phyloP scores from a whole-genome alignment of 2,329 filamentous ascomycete genomes.

The Fusarium robinianum region DNA sequence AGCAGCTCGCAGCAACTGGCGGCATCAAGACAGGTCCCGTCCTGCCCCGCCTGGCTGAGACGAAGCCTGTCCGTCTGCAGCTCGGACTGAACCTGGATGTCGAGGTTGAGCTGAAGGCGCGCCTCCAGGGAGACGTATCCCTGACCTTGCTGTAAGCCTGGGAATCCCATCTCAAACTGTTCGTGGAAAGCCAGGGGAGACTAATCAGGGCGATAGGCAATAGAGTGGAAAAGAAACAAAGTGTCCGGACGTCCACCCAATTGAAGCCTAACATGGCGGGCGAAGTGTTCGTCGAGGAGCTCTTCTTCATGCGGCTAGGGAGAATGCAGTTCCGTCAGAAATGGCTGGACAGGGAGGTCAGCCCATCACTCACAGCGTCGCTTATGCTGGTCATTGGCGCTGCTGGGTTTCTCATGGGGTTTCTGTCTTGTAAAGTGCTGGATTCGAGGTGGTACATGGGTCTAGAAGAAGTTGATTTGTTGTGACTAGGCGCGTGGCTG shows the following conservation, averaged over 20 bases:
- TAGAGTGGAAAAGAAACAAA: conserved; percentile 28
- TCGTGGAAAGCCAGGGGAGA: not conserved
- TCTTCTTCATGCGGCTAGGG: conserved; percentile 27
- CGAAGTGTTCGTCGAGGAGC: conserved; percentile 24
- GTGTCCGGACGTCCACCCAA: conserved; percentile 19
- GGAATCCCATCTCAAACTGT: not conserved
- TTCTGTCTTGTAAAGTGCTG: conserved; percentile 22
- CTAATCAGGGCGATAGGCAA: conserved; percentile 16
- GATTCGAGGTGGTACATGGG: conserved; percentile 10
- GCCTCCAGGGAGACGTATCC: conserved; percentile 26
- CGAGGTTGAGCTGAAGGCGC: conserved; percentile 26
- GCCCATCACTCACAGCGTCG: conserved; percentile 25
- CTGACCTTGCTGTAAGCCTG: conserved; percentile 26
- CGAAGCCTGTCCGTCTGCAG: conserved; percentile 27
- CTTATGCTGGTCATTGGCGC: conserved; percentile 28
- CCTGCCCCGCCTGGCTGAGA: conserved; percentile 25
- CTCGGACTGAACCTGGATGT: conserved; percentile 28
- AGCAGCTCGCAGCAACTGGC: conserved; percentile 22
- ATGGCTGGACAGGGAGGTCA: conserved; percentile 25
- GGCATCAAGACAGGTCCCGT: conserved; percentile 26
- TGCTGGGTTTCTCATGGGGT: conserved; percentile 18
- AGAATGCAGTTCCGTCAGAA: conserved; percentile 21
- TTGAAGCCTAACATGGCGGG: conserved; percentile 18
- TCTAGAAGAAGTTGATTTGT: too few relatives aligned
- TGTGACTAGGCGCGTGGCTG: too few relatives aligned